These are phyloP conservation scores for Aspergillus sp. DNA, from an alignment of 2,329 filamentous ascomycete species.

Conservation along the genomic window DNA sequence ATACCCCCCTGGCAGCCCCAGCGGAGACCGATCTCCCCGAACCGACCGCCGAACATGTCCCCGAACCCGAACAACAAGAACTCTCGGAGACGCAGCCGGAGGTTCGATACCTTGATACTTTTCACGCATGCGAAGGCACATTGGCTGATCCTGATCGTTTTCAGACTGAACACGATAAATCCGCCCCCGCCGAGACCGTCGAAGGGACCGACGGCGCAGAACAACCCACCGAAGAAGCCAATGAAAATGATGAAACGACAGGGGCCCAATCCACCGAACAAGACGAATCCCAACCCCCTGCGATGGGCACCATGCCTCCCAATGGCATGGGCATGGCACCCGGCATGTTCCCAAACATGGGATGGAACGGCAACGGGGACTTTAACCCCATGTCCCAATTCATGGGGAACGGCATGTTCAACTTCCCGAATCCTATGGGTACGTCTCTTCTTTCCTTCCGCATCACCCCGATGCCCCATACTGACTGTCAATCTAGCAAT, in stretches of 20 bases:
- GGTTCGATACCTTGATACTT: conserved; percentile 14
- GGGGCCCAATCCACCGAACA: conserved; percentile 15
- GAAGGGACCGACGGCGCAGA: conserved; percentile 11
- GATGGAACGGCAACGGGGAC: conserved; percentile 59
- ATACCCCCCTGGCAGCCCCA: conserved; percentile 11
- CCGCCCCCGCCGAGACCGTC: conserved; percentile 7
- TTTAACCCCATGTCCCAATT: conserved; percentile 73
- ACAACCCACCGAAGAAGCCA: conserved; percentile 8
- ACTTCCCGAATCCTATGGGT: conserved; percentile 90
- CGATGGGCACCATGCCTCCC: conserved; percentile 13
- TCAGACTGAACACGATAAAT: conserved; percentile 16
- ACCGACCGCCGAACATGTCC: conserved; percentile 3
- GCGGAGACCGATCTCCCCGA: conserved; percentile 8
- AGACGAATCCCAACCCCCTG: conserved; percentile 10
- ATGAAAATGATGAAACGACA: conserved; percentile 13
- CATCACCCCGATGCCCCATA: background rate
- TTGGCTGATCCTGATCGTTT: background rate
- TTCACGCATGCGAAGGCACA: background rate
- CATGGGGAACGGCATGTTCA: conserved; percentile 47
- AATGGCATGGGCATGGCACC: conserved; percentile 44
- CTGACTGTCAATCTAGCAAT: conserved; percentile 57
- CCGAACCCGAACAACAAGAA: conserved; percentile 7
- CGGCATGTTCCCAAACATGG: conserved; percentile 58
- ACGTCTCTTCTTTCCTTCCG: conserved; percentile 39
- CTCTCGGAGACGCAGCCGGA: conserved; percentile 8